These are phyloP conservation scores for Fusarium oxysporum DNA, from an alignment of 2,329 filamentous ascomycete species.

Conservation along the genomic window DNA sequence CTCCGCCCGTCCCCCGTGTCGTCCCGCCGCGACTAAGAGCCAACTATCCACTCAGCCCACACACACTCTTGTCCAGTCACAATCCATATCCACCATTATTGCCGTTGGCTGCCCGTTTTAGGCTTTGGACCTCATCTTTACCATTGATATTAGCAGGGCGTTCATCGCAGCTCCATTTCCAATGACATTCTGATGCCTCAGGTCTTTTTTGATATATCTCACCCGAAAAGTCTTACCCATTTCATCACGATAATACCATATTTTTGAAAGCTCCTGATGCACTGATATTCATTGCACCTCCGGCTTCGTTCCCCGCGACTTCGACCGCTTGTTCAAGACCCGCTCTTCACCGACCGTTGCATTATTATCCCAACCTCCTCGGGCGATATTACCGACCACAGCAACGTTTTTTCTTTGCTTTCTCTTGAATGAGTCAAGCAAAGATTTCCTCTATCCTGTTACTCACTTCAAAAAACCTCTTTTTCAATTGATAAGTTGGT, in stretches of 20 bases:
- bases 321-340: constrained; percentile 44
- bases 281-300: constrained; percentile 27
- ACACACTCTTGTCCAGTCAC: constrained; percentile 36
- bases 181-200: constrained; percentile 30
- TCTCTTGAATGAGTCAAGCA: constrained; percentile 30
- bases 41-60: constrained; percentile 45
- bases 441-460: constrained; percentile 27
- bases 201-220: constrained; percentile 34
- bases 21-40: constrained; percentile 38
- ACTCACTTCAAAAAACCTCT: constrained; percentile 20
- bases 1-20: constrained; percentile 38
- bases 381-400: constrained; percentile 33
- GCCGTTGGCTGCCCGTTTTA: constrained; percentile 38
- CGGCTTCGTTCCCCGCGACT: constrained; percentile 35
- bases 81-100: constrained; percentile 37
- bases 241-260: constrained; percentile 15
- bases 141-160: constrained; percentile 44
- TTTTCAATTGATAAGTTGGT: constrained; percentile 34
- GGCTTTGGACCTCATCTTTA: constrained; percentile 32
- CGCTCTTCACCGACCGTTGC: constrained; percentile 44
- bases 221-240: constrained; percentile 4
- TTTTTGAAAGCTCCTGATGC: constrained; percentile 14
- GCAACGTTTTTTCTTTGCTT: constrained; percentile 27
- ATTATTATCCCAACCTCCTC: constrained; percentile 42
- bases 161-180: constrained; percentile 38